phyloP scores from a whole-genome alignment of 176 grass and related monocot species.

The Bonia amplexicaulis region DNA sequence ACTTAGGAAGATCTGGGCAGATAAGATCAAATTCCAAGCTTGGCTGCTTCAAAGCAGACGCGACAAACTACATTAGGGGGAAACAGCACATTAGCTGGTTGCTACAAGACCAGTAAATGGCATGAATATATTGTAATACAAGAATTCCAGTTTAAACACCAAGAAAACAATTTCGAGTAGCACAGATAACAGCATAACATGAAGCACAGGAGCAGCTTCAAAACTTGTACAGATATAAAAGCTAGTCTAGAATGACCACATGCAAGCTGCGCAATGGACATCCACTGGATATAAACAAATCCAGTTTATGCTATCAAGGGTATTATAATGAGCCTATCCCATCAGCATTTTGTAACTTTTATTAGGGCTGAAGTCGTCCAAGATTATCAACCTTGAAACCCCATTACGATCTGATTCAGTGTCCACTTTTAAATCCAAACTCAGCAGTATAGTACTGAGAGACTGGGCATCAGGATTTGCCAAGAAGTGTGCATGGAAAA shows the following conservation, averaged over 20 bases:
- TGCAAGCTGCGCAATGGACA: neutral
- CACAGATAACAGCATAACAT: neutral
- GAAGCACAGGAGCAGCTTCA: neutral
- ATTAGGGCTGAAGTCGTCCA: neutral
- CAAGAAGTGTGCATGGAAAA: neutral
- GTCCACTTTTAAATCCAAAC: neutral
- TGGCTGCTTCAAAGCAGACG: conserved; percentile 70
- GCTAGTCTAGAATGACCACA: neutral
- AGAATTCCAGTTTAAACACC: neutral
- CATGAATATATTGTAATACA: neutral
- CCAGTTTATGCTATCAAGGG: neutral
- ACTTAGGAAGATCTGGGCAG: conserved; percentile 48
- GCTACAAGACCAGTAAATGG: neutral
- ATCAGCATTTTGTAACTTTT: neutral
- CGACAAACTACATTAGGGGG: conserved; percentile 51
- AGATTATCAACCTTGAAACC: neutral
- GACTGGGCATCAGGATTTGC: neutral
- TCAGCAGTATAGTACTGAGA: neutral
- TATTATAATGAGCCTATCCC: neutral
- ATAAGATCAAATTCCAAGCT: conserved; percentile 79
- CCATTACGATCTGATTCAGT: neutral
- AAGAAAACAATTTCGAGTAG: neutral
- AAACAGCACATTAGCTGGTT: conserved; percentile 2
- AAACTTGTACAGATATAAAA: neutral
- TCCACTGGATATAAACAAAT: neutral